Percentiles rank a stretch among this genome's conserved stretches.
Conservation (phyloP, 495 filamentous ascomycete genomes). For the Lentithecium fluviatile region DNA sequence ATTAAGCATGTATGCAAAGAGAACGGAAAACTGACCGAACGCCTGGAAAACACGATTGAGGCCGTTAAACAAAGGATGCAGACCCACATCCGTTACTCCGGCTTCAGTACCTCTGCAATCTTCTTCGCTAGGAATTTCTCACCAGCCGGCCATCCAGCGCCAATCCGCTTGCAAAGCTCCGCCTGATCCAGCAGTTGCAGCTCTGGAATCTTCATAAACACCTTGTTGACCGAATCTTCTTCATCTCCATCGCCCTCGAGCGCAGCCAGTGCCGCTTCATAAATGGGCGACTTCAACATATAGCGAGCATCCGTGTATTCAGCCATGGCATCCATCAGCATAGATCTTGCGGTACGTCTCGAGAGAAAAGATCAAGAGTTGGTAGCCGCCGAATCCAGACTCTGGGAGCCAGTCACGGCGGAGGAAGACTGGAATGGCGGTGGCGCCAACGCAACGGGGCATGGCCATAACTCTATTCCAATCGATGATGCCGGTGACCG, state of each 20-base stretch:
- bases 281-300: conserved; percentile 1
- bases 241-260: neutral
- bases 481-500: conserved; percentile 47
- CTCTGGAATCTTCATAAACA: neutral
- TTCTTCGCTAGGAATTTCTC: neutral
- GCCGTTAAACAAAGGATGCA: too few species aligned
- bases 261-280: neutral
- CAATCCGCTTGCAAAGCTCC: neutral
- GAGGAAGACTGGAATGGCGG: conserved; percentile 43
- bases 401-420: conserved; percentile 40
- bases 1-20: too few species aligned
- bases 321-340: neutral
- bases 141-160: neutral
- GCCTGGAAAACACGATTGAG: too few species aligned
- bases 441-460: conserved; percentile 39
- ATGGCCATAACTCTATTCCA: conserved; percentile 45
- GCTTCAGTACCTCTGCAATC: neutral
- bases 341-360: conserved; percentile 2
- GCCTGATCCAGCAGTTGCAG: neutral
- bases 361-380: neutral
- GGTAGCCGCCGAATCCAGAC: neutral
- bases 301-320: neutral
- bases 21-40: too few species aligned
- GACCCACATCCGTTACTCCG: too few species aligned
- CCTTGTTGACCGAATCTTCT: neutral